Evolutionary conservation across 176 grass and related monocot genomes (phyloP).

Genomic region (Raddia guianensis): DNA sequence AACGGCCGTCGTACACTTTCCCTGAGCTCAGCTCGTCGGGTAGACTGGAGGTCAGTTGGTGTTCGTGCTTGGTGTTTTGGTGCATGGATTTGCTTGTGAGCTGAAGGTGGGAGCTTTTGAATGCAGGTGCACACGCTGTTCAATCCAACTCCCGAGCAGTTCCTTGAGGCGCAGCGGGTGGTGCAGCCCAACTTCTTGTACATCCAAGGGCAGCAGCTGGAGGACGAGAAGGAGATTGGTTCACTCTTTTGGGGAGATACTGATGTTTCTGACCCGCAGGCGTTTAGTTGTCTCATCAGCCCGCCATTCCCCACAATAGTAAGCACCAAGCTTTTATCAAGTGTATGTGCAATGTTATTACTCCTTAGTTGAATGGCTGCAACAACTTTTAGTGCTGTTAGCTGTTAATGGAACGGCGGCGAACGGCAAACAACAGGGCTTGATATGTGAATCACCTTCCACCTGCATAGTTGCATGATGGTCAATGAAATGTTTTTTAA

Average conservation of each 20-base stretch:
- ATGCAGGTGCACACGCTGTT: conserved; percentile 79
- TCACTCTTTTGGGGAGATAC: conserved; percentile 68
- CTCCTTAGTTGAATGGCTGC: background rate
- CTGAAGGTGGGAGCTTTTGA: conserved; percentile 22
- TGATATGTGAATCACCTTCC: conserved; percentile 7
- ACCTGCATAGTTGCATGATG: background rate
- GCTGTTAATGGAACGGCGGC: conserved; percentile 20
- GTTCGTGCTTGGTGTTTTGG: background rate
- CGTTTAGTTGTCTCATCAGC: conserved; percentile 74
- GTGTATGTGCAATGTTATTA: conserved; percentile 27
- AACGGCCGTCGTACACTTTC: conserved; percentile 60
- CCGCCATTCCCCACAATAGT: conserved; percentile 88
- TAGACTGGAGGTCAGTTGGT: conserved; percentile 67
- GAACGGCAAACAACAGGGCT: background rate
- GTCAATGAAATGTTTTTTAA: conserved; percentile 1
- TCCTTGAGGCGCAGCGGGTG: conserved; percentile 72
- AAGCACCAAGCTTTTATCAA: conserved; percentile 40
- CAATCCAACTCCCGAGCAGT: conserved; percentile 88
- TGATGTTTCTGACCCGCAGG: conserved; percentile 71
- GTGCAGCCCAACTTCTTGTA: conserved; percentile 90
- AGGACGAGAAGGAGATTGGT: conserved; percentile 82
- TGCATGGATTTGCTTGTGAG: conserved; percentile 11
- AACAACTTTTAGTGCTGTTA: background rate
- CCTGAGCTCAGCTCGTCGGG: conserved; percentile 78
- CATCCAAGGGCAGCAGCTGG: conserved; percentile 80